Evolutionary conservation across 169 alveolate species (phyloP), one percentile per base, ranked within the genome.

Genomic region (Cryptosporidium sp.): DNA sequence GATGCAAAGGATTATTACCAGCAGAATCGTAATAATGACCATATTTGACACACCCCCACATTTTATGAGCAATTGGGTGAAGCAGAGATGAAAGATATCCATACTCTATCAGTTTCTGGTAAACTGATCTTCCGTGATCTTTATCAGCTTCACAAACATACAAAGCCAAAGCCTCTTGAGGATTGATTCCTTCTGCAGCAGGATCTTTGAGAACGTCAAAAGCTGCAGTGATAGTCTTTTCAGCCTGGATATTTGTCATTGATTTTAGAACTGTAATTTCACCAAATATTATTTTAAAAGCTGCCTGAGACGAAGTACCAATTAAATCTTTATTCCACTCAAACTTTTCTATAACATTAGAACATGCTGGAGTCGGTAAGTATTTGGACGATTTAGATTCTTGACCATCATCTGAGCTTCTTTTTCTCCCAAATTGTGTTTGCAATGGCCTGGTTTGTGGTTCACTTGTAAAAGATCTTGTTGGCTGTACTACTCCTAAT

Each of bases 21-120:
- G 37, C 29, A 37, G 55, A 37, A 31, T 80, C 89, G 48, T 80
- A 80, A 50, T 80, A 80, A 31, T 80, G 89, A 29, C 89, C 89
- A 29, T 80, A 80, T 14, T 80, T 80, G 6, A 80, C 89, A 45
- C 89, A 80, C 10, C 89, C 89, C 89, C 89, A 80, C 89, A 80
- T 80, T 48, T 65, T 80, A 33, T 80, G 61, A 2, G 89, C 89
- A 43, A 80, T 80, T n/a, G 89, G 89, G 52, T 80, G 89, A 59
- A 80, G 70, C 12, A 80, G 26, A 61, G 89, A 80, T 31, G 80
- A 59, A 29, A 80, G 50, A 65, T 80, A 80, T 9, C 89, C 89
- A 65, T 62, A 80, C 48, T 80, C 89, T 26, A 80, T 80, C 55
- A 80, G 33, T 39, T 80, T 80, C 33, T 80, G 89, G 39, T 80